Conservation (phyloP, 305 asterid genomes). For the Fraxinus velutina region DNA sequence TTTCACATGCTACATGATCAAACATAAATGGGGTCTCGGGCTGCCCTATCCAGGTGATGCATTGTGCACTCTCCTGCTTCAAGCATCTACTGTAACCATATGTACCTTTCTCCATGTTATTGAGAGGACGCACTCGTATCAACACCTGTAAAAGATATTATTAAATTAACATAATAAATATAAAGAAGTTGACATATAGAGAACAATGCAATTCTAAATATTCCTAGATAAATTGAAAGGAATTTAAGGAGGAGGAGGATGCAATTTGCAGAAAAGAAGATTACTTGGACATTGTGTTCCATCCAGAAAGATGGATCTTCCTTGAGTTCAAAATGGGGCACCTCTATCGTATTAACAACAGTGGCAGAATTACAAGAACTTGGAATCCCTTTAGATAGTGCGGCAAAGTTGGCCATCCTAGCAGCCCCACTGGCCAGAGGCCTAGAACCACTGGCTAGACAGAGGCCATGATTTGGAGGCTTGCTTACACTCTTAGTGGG, state of each 20-base stretch:
- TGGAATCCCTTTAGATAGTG: constrained; percentile 63
- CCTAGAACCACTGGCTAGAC: constrained; percentile 62
- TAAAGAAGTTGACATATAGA: neutral
- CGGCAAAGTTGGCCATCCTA: constrained; percentile 53
- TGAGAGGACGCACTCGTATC: constrained; percentile 86
- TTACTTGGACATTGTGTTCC: constrained; percentile 95
- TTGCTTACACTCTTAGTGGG: constrained; percentile 86
- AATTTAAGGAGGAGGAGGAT: neutral
- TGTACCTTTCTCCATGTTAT: constrained; percentile 61
- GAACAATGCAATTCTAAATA: neutral
- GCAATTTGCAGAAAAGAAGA: constrained; percentile 20
- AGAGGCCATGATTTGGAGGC: constrained; percentile 59
- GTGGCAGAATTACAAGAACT: constrained; percentile 42
- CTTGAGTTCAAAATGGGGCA: constrained; percentile 77
- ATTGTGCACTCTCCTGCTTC: constrained; percentile 86
- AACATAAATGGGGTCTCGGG: constrained; percentile 87
- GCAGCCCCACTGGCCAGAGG: constrained; percentile 47
- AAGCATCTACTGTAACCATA: constrained; percentile 72
- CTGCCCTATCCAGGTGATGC: constrained; percentile 85
- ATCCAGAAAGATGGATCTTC: constrained; percentile 95
- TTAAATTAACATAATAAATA: constrained; percentile 2
- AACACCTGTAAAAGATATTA: constrained; percentile 52
- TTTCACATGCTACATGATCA: constrained; percentile 95
- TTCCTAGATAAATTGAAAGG: neutral
- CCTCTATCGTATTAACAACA: constrained; percentile 63